These are phyloP conservation scores for Groenewaldozyma tartarivorans DNA, from an alignment of 805 yeast genomes.

Conservation along the genomic window DNA sequence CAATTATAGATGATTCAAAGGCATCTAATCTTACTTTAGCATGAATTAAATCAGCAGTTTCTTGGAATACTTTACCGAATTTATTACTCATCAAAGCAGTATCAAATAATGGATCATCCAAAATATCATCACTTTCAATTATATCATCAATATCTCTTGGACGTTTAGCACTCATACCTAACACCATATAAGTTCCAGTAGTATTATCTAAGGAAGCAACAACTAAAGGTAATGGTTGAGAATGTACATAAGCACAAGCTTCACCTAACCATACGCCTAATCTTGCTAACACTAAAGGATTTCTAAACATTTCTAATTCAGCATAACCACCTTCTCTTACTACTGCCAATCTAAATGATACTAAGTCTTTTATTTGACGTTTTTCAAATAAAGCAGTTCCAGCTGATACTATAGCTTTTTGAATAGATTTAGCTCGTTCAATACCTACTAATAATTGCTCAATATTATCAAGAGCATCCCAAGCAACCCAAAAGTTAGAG, in stretches of 20 bases:
- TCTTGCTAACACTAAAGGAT: slow-evolving; percentile 77
- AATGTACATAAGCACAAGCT: slow-evolving; percentile 72
- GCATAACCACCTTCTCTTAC: slow-evolving; percentile 67
- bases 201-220: slow-evolving; percentile 70
- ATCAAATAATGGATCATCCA: slow-evolving; percentile 25
- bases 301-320: slow-evolving; percentile 64
- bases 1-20: slow-evolving; percentile 89
- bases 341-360: slow-evolving; percentile 78
- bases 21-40: slow-evolving; percentile 89
- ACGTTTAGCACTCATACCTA: slow-evolving; percentile 81
- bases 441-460: slow-evolving; percentile 59
- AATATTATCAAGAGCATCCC: slow-evolving; percentile 50
- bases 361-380: slow-evolving; percentile 64
- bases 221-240: slow-evolving; percentile 62
- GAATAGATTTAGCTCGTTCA: slow-evolving; percentile 74
- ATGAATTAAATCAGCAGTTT: slow-evolving; percentile 72
- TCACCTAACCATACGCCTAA: slow-evolving; percentile 89
- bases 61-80: slow-evolving; percentile 86
- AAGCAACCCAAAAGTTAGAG: slow-evolving; percentile 58
- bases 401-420: slow-evolving; percentile 73
- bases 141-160: slow-evolving; percentile 33
- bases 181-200: slow-evolving; percentile 72
- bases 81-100: slow-evolving; percentile 53
- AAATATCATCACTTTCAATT: slow-evolving; percentile 20
- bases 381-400: slow-evolving; percentile 88